A percentile compares a stretch with the other conserved stretches of the same genome.
Evolutionary conservation across 2,329 filamentous ascomycete species (phyloP).

Genomic region (Metarhizium album): DNA sequence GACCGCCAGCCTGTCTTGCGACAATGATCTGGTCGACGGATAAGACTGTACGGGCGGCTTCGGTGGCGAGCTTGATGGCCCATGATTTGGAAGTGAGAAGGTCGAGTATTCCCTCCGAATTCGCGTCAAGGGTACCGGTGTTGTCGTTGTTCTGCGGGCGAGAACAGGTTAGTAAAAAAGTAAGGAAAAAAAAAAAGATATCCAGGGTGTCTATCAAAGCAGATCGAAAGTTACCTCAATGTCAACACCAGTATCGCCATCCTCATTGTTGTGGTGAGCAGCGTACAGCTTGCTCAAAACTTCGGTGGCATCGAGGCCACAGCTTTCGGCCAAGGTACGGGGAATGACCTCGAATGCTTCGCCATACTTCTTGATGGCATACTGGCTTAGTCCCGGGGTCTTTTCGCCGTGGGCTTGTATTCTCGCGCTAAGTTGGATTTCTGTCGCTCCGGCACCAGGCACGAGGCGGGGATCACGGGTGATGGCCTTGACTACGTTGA

Average conservation of each 20-base stretch:
- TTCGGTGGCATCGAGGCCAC: constrained; percentile 94
- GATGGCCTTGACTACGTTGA: constrained; percentile 97
- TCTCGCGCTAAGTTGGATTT: constrained; percentile 86
- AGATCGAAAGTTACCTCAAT: constrained; percentile 51
- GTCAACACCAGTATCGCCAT: constrained; percentile 88
- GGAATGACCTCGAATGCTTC: constrained; percentile 98
- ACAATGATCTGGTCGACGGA: constrained; percentile 99
- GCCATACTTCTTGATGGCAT: constrained; percentile 94
- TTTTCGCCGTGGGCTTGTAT: constrained; percentile 85
- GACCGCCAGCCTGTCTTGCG: constrained; percentile 89
- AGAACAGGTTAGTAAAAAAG: constrained; percentile 12
- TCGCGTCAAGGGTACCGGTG: constrained; percentile 74
- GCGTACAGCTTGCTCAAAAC: constrained; percentile 86
- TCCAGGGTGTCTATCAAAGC: background rate
- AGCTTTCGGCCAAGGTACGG: constrained; percentile 85
- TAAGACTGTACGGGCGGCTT: constrained; percentile 84
- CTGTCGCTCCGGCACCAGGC: constrained; percentile 86
- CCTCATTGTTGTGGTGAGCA: constrained; percentile 78
- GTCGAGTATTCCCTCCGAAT: constrained; percentile 83
- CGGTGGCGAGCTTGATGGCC: constrained; percentile 94
- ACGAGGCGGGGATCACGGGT: constrained; percentile 87
- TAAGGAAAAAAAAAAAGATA: background rate
- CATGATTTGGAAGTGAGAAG: constrained; percentile 86
- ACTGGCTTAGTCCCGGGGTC: constrained; percentile 85
- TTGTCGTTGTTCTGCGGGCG: constrained; percentile 55